Conservation (phyloP, 495 filamentous ascomycete species). For the Paragyromitra xinjiangensis region DNA sequence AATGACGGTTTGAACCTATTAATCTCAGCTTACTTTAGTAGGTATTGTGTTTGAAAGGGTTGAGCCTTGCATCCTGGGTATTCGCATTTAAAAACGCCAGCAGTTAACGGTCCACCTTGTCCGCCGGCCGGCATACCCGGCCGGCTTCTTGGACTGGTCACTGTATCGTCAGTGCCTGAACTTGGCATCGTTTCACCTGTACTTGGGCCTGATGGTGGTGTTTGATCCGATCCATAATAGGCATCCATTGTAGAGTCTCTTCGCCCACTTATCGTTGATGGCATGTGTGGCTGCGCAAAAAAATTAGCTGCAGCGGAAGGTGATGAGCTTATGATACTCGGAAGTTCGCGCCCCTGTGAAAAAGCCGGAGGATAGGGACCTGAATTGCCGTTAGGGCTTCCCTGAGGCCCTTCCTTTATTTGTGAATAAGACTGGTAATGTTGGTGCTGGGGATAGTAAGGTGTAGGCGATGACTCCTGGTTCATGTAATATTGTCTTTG, state of each 20-base stretch:
- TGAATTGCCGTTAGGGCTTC: constrained; percentile 37
- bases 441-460: constrained; percentile 46
- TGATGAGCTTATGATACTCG: constrained; percentile 38
- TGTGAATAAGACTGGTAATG: constrained; percentile 48
- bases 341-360: constrained; percentile 43
- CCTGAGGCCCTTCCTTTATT: constrained; percentile 48
- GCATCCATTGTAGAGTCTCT: constrained; percentile 47
- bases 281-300: constrained; percentile 51
- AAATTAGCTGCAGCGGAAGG: constrained; percentile 45
- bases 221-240: constrained; percentile 49
- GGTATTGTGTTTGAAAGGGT: constrained; percentile 92
- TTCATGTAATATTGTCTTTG: constrained; percentile 44
- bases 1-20: constrained; percentile 6
- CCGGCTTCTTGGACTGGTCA: constrained; percentile 47
- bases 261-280: constrained; percentile 43
- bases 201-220: constrained; percentile 53
- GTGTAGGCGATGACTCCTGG: constrained; percentile 27
- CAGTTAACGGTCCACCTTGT: constrained; percentile 50
- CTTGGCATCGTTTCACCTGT: constrained; percentile 57
- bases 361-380: constrained; percentile 37
- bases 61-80: constrained; percentile 78
- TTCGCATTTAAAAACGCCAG: constrained; percentile 64
- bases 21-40: constrained; percentile 70
- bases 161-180: constrained; percentile 53
- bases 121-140: constrained; percentile 45